These are phyloP conservation scores for Phallus indusiatus DNA, from an alignment of 768 basidiomycete genomes.

Conservation along the genomic window DNA sequence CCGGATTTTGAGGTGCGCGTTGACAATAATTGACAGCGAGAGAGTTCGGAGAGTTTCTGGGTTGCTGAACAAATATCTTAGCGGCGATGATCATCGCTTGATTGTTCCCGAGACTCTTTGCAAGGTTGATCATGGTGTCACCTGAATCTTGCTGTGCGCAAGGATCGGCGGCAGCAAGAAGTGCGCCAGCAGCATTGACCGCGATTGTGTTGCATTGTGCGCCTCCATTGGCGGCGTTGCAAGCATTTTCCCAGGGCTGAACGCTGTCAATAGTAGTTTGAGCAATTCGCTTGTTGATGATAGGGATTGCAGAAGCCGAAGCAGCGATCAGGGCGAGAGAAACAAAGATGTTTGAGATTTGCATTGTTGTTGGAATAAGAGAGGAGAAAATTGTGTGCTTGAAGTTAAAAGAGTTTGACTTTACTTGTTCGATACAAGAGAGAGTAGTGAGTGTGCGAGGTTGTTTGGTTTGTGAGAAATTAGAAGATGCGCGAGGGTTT, in stretches of 20 bases:
- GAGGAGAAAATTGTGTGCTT: no score
- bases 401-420: neutral
- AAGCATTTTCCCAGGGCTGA: constrained; percentile 36
- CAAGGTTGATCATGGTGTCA: constrained; percentile 41
- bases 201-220: no score
- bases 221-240: constrained; percentile 45
- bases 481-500: no score
- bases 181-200: constrained; percentile 44
- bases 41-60: constrained; percentile 41
- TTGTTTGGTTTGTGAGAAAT: neutral
- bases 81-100: constrained; percentile 39
- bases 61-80: constrained; percentile 48
- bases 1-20: constrained; percentile 38
- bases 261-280: constrained; percentile 34
- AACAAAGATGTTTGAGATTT: constrained; percentile 10
- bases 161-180: constrained; percentile 46
- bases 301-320: constrained; percentile 24
- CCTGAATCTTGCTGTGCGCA: constrained; percentile 51
- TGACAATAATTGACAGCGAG: constrained; percentile 47
- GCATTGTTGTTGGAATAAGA: neutral
- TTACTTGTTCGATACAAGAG: neutral
- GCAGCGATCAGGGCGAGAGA: constrained; percentile 25
- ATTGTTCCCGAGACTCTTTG: constrained; percentile 34
- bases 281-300: constrained; percentile 37
- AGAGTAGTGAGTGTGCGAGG: neutral